phyloP scores from a whole-genome alignment of 257 asterid species.

The Echites panduratus region DNA sequence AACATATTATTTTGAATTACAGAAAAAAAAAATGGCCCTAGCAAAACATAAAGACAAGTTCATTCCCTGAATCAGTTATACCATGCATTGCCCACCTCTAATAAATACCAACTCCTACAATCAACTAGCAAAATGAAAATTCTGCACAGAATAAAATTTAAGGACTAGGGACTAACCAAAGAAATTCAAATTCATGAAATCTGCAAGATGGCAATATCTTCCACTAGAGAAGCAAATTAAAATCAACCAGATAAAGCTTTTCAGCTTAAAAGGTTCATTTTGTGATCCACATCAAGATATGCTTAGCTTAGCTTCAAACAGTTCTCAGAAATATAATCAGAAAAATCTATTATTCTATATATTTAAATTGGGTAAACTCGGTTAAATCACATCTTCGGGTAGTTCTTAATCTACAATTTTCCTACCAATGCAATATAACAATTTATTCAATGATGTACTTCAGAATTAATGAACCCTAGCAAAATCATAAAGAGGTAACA shows the following conservation, averaged over 20 bases:
- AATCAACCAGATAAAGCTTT: not conserved
- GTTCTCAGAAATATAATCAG: too few relatives aligned
- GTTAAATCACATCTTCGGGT: not conserved
- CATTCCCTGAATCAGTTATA: not conserved
- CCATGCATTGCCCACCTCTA: not conserved
- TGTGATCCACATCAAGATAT: not conserved
- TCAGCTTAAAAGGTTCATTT: not conserved
- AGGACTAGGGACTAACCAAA: not conserved
- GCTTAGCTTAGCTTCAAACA: not conserved
- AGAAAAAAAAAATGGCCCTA: not conserved
- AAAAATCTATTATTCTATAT: not conserved
- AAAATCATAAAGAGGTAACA: not conserved
- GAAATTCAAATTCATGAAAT: not conserved
- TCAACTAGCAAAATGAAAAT: not conserved
- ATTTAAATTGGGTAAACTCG: not conserved
- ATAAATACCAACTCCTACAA: not conserved
- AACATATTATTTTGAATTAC: not conserved
- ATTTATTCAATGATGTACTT: not conserved
- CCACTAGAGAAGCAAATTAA: not conserved
- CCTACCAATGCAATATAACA: not conserved
- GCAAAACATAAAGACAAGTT: not conserved
- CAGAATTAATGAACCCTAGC: not conserved
- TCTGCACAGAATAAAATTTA: not conserved
- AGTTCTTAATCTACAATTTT: not conserved
- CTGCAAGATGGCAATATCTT: not conserved